These are phyloP conservation scores for Amanita pallidorosea DNA, from an alignment of 768 basidiomycete genomes.

Conservation along the genomic window DNA sequence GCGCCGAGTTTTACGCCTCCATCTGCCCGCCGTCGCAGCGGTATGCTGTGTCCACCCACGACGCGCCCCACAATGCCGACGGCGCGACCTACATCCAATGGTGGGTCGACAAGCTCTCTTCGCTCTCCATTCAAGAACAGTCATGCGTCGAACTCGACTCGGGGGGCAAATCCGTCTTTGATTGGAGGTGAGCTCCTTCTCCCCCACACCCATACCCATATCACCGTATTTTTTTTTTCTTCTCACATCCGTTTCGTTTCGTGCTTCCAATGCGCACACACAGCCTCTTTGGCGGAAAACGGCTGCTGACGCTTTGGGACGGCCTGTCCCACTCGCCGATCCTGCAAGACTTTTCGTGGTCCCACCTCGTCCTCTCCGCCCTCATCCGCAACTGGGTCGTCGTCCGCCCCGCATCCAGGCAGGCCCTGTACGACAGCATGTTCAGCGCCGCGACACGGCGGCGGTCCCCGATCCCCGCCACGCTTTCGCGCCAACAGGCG, in stretches of 20 bases:
- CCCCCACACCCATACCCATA: neutral
- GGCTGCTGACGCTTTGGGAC: slow-evolving; percentile 32
- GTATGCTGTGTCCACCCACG: slow-evolving; percentile 20
- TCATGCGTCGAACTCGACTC: slow-evolving; percentile 36
- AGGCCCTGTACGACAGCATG: slow-evolving; percentile 7
- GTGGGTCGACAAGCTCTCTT: slow-evolving; percentile 33
- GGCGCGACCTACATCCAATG: slow-evolving; percentile 34
- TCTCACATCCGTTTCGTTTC: neutral
- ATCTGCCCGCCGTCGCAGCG: slow-evolving; percentile 29
- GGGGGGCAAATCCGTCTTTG: slow-evolving; percentile 30
- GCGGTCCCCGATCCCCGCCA: slow-evolving; percentile 5
- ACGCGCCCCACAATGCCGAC: slow-evolving; percentile 24
- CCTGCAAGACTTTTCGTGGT: slow-evolving; percentile 40
- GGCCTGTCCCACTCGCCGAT: slow-evolving; percentile 36
- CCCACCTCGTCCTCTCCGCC: slow-evolving; percentile 37
- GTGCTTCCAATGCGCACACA: neutral
- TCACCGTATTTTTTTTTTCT: neutral
- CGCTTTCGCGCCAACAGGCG: neutral
- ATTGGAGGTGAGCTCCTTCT: slow-evolving; percentile 31
- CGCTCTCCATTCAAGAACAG: slow-evolving; percentile 14
- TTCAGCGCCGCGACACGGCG: neutral
- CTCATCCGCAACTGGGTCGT: slow-evolving; percentile 36
- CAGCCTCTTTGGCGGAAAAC: slow-evolving; percentile 35
- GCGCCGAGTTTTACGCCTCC: slow-evolving; percentile 34
- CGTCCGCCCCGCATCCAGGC: slow-evolving; percentile 23